A percentile compares a stretch with the other conserved stretches of the same genome.
Evolutionary conservation across 345 rosid genomes (phyloP).

Genomic region (Pugionium cornutum): DNA sequence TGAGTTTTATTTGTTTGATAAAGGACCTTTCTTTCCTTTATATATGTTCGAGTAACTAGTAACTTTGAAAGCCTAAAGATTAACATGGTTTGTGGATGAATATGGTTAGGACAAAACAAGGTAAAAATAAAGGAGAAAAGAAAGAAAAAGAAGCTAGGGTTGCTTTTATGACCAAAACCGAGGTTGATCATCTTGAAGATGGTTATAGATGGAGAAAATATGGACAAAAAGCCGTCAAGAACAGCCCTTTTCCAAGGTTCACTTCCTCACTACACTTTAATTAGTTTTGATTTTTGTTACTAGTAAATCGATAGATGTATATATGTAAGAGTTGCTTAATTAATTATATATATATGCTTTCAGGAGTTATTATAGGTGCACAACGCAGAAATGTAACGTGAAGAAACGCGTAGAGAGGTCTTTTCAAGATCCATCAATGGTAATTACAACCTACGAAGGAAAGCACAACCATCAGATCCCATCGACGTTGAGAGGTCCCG

Average conservation of each 20-base stretch:
- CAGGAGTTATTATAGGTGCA: constrained; percentile 93
- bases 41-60: too few species aligned
- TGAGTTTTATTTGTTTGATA: too few species aligned
- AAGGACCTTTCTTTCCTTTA: neutral
- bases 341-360: neutral
- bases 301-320: neutral
- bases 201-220: constrained; percentile 88
- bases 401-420: constrained; percentile 88
- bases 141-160: constrained; percentile 56
- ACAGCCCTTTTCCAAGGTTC: constrained; percentile 75
- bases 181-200: constrained; percentile 80
- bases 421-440: constrained; percentile 69
- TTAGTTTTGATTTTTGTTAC: too few species aligned
- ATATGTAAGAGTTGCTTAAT: neutral
- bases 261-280: constrained; percentile 8
- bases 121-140: constrained; percentile 54
- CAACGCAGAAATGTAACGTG: constrained; percentile 77
- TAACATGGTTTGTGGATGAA: constrained; percentile 10
- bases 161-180: constrained; percentile 83
- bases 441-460: constrained; percentile 84
- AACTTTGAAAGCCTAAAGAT: neutral
- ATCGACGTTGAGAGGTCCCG: constrained; percentile 55
- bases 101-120: constrained; percentile 47
- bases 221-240: constrained; percentile 82
- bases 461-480: constrained; percentile 80